Conservation (phyloP, 192 early-diverging fungal genomes). For the Linderina pennispora region DNA sequence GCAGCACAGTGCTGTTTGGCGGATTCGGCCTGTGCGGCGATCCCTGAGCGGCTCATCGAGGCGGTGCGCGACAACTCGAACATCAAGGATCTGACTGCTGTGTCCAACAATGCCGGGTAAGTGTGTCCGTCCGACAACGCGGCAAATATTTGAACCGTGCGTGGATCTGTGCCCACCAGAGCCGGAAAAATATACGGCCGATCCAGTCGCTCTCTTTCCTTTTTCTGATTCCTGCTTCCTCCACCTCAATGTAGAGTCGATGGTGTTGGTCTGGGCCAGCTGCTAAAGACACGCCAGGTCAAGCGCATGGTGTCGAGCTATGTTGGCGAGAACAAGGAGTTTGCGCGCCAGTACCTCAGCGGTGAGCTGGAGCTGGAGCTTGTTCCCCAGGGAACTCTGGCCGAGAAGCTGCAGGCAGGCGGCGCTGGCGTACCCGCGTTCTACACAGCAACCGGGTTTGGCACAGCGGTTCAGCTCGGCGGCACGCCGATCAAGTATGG, state of each 20-base stretch:
- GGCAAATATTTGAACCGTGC: too few species aligned
- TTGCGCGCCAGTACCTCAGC: conserved; percentile 65
- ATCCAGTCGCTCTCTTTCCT: conserved; percentile 46
- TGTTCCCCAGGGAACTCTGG: conserved; percentile 66
- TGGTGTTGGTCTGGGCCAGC: conserved; percentile 57
- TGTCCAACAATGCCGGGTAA: conserved; percentile 49
- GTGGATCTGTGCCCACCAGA: too few species aligned
- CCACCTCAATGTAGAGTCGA: conserved; percentile 36
- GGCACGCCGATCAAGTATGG: conserved; percentile 64
- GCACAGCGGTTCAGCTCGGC: conserved; percentile 60
- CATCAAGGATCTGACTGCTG: conserved; percentile 42
- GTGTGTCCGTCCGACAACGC: too few species aligned
- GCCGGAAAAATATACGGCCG: conserved; percentile 51
- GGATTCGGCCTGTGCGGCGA: conserved; percentile 71
- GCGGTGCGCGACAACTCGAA: conserved; percentile 11
- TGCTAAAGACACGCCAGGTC: conserved; percentile 59
- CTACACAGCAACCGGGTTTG: conserved; percentile 58
- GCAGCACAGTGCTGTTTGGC: conserved; percentile 61
- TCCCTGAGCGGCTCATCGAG: conserved; percentile 64
- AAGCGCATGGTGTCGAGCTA: conserved; percentile 68
- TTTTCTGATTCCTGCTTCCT: too few species aligned
- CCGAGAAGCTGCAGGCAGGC: conserved; percentile 66
- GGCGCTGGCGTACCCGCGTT: conserved; percentile 71
- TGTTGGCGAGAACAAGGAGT: conserved; percentile 71
- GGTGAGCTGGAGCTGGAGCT: conserved; percentile 70